Evolutionary conservation across 257 asterid species (phyloP), one percentile per base, ranked within the genome.

Genomic region (Dorcoceras hygrometricum): DNA sequence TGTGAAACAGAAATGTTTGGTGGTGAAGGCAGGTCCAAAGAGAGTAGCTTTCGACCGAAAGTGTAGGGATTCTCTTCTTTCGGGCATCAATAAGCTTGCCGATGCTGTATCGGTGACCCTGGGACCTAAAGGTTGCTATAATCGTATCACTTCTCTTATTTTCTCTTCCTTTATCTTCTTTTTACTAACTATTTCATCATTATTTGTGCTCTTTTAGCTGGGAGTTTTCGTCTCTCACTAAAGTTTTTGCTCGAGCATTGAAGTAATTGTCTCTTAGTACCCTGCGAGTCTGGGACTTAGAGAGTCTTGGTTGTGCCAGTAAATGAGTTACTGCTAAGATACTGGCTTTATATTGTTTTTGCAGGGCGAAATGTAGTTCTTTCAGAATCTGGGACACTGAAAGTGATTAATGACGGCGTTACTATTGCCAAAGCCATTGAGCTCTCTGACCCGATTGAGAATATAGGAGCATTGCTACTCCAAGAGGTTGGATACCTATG

Each of bases 31-130:
- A 31, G 97, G 96, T 69, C 81, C 91, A 7, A 94, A 88, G 82
- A 87, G 94, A 78, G 83, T 94, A 59, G 88, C 77, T 64, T 87
- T 83, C 71, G 99, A 83, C 25, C 71, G 67, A 54, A 89, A 85
- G 57, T 87, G 96, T 75, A 82, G 96, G 71, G 89, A 82, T 57
- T 80, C 86, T 34, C 80, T 94, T 65, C 90, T 90, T 75, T 78
- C 84, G 54, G 99, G 99, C 53, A 85, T 94, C 76, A 87, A 88
- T 79, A 90, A 90, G 82, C 95, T 90, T 48, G 96, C 98, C 22
- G 96, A 94, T 85, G 95, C 89, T 74, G 97, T 94, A 83, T 85
- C 97, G 54, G 89, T 90, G 51, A 94, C 99, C 19, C 77, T 94
- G 55, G 97, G 99, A 66, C 97, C 97, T 67, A 90, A 75, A 85